These are phyloP conservation scores for Panaeolus papilionaceus DNA, from an alignment of 768 basidiomycete genomes.

Conservation along the genomic window DNA sequence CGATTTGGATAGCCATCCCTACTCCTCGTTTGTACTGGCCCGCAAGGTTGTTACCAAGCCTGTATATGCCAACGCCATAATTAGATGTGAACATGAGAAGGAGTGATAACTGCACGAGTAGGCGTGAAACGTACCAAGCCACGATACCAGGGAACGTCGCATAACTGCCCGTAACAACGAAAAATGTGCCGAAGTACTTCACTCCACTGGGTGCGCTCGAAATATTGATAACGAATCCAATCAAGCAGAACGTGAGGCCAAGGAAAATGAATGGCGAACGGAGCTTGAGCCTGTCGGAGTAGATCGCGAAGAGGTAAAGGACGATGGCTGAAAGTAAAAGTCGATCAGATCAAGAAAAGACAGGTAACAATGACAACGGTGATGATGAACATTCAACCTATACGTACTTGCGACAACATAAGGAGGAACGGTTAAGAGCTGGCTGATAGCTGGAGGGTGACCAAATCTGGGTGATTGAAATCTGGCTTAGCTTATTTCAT, in stretches of 20 bases:
- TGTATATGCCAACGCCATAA: constrained; percentile 26
- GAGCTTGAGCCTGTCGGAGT: constrained; percentile 60
- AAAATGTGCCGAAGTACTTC: constrained; percentile 79
- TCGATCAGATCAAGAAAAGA: neutral
- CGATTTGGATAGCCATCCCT: constrained; percentile 73
- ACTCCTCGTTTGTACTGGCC: constrained; percentile 76
- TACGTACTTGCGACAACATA: constrained; percentile 67
- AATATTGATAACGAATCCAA: constrained; percentile 72
- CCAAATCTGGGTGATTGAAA: constrained; percentile 53
- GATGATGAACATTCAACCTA: neutral
- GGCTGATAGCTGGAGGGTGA: constrained; percentile 58
- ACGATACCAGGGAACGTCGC: constrained; percentile 64
- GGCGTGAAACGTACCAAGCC: constrained; percentile 53
- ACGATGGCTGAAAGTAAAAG: constrained; percentile 50
- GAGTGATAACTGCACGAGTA: neutral
- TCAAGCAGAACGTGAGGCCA: constrained; percentile 53
- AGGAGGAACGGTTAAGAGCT: constrained; percentile 73
- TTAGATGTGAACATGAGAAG: too few species aligned
- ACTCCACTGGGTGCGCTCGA: constrained; percentile 54
- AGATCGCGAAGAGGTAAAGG: constrained; percentile 57
- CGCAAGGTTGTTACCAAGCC: constrained; percentile 69
- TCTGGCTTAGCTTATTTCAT: neutral
- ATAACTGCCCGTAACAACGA: constrained; percentile 69
- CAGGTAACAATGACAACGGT: neutral
- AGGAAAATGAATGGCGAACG: constrained; percentile 66